A percentile compares a stretch with the other conserved stretches of the same genome.
These are phyloP conservation scores for Trifolium fragiferum DNA, from an alignment of 306 rosid species.

Conservation along the genomic window DNA sequence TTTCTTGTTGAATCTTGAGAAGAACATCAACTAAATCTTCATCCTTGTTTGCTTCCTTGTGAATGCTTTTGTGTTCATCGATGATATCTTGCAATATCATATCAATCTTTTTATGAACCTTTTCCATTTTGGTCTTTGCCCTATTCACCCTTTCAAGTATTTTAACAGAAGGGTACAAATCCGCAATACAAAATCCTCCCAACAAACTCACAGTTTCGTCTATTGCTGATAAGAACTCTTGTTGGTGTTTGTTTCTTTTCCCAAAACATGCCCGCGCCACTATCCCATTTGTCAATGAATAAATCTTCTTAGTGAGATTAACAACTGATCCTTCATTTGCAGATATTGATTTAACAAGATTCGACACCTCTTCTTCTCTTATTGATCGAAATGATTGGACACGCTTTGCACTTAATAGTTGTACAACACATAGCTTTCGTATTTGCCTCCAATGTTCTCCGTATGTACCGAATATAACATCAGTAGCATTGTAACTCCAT, in stretches of 20 bases:
- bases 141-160: conserved; percentile 10
- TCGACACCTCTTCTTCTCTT: conserved; percentile 42
- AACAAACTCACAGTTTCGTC: neutral
- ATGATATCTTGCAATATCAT: conserved; percentile 34
- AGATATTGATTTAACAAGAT: neutral
- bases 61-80: conserved; percentile 14
- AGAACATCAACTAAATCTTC: conserved; percentile 45
- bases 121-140: neutral
- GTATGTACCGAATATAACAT: conserved; percentile 3
- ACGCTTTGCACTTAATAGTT: conserved; percentile 41
- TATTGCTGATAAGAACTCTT: conserved; percentile 7
- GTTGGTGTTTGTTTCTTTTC: neutral
- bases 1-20: conserved; percentile 35
- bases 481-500: neutral
- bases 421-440: conserved; percentile 42
- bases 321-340: conserved; percentile 32
- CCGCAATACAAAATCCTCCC: conserved; percentile 36
- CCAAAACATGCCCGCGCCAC: conserved; percentile 23
- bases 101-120: conserved; percentile 13
- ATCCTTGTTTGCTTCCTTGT: neutral
- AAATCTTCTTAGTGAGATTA: conserved; percentile 32
- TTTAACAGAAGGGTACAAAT: conserved; percentile 35
- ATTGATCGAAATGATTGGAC: no score
- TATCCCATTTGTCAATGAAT: neutral
- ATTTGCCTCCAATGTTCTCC: conserved; percentile 42